These are phyloP conservation scores for Gaertneriomyces sp. DNA, from an alignment of 192 early-diverging fungal genomes.

Conservation along the genomic window DNA sequence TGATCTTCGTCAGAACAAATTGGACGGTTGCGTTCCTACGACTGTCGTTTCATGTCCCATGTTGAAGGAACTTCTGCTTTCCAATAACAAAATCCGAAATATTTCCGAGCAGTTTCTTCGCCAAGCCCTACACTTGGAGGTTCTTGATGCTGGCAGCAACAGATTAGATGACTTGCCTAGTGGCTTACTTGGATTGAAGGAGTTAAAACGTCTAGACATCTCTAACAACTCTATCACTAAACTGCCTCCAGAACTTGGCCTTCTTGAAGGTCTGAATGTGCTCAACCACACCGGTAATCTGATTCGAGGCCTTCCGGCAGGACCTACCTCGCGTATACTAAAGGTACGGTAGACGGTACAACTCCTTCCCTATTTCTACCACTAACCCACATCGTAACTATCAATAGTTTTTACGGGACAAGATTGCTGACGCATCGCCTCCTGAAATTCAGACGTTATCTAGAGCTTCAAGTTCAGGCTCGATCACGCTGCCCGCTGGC, in stretches of 20 bases:
- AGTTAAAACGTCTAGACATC: constrained; percentile 42
- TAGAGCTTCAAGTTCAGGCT: background rate
- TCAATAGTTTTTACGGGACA: constrained; percentile 24
- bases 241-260: constrained; percentile 33
- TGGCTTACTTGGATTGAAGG: constrained; percentile 31
- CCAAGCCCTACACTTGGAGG: constrained; percentile 24
- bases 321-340: constrained; percentile 33
- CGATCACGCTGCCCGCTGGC: background rate
- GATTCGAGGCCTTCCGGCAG: constrained; percentile 27
- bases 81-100: constrained; percentile 19
- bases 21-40: background rate
- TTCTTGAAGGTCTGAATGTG: constrained; percentile 11
- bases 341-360: background rate
- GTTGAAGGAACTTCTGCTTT: constrained; percentile 17
- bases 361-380: background rate
- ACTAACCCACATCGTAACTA: too few relatives aligned
- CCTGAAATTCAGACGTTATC: constrained; percentile 1
- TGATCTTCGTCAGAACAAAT: constrained; percentile 17
- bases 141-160: constrained; percentile 46
- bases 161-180: constrained; percentile 26
- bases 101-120: constrained; percentile 16
- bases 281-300: constrained; percentile 31
- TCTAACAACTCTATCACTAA: constrained; percentile 37
- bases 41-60: constrained; percentile 9
- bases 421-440: constrained; percentile 6